Percentiles rank a stretch among this genome's conserved stretches.
Conservation (phyloP, 106 monocot species). For the Triglochin maritima region DNA sequence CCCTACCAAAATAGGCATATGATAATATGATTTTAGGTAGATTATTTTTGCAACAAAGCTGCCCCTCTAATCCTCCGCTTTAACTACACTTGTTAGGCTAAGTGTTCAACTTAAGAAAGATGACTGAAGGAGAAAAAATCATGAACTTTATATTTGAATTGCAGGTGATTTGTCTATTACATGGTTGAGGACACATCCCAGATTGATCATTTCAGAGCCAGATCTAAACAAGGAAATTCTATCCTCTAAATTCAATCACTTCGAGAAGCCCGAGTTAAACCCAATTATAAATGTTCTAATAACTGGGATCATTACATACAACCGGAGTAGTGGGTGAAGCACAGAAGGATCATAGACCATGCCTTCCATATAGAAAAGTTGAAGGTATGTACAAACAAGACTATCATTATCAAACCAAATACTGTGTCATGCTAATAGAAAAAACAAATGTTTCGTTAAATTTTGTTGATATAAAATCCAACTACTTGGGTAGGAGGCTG, state of each 20-base stretch:
- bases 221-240: conserved; percentile 18
- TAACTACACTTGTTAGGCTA: no score
- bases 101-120: no score
- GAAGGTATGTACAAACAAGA: conserved; percentile 5
- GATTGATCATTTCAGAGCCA: conserved; percentile 14
- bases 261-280: conserved; percentile 4
- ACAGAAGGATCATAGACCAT: conserved; percentile 15
- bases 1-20: no score
- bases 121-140: no score
- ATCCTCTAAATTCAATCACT: conserved; percentile 10
- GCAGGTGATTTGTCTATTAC: conserved; percentile 5
- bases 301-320: not conserved
- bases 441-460: no score
- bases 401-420: no score
- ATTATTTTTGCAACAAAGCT: no score
- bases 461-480: no score
- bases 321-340: conserved; percentile 15
- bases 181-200: conserved; percentile 15
- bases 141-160: not conserved
- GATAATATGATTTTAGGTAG: no score
- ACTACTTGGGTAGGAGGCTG: no score
- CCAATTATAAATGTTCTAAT: not conserved
- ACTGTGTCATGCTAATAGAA: no score
- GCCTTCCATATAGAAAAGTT: conserved; percentile 17
- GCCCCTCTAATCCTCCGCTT: no score